phyloP scores from a whole-genome alignment of 2,329 filamentous ascomycete species.

The Colletotrichum sublineola region DNA sequence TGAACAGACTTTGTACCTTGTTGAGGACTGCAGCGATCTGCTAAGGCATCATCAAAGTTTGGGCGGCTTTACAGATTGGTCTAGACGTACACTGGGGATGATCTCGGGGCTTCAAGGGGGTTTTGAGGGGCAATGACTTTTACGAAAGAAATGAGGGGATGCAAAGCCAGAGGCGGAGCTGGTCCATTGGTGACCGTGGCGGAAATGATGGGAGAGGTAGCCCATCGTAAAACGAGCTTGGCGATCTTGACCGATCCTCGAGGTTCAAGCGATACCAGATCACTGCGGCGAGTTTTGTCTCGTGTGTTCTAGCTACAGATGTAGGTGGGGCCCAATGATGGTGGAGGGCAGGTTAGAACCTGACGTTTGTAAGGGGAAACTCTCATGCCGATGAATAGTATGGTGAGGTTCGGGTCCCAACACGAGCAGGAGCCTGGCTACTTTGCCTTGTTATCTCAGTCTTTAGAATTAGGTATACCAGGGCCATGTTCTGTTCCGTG shows the following conservation, averaged over 20 bases:
- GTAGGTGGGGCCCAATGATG: not conserved
- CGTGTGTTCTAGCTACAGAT: not conserved
- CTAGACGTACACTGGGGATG: not conserved
- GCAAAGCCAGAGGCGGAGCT: not conserved
- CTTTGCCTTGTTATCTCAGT: not conserved
- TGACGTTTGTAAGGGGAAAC: not conserved
- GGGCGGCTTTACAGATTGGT: not conserved
- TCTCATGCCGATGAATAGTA: not conserved
- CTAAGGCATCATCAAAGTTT: not conserved
- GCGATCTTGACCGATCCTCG: not conserved
- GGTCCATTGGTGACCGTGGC: not conserved
- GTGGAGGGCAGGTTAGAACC: not conserved
- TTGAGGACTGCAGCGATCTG: not conserved
- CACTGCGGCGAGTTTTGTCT: not conserved
- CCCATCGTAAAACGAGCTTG: no score
- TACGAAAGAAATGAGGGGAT: no score
- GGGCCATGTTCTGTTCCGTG: no score
- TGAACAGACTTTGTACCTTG: not conserved
- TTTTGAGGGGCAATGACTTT: not conserved
- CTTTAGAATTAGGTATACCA: no score
- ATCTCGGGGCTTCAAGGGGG: not conserved
- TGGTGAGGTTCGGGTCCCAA: not conserved
- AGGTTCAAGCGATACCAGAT: not conserved
- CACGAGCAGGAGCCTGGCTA: not conserved
- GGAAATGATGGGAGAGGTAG: not conserved